A percentile compares a stretch with the other conserved stretches of the same genome.
Conservation (phyloP, 1,284 basidiomycete genomes). For the Erythrobasidium hasegawianum region DNA sequence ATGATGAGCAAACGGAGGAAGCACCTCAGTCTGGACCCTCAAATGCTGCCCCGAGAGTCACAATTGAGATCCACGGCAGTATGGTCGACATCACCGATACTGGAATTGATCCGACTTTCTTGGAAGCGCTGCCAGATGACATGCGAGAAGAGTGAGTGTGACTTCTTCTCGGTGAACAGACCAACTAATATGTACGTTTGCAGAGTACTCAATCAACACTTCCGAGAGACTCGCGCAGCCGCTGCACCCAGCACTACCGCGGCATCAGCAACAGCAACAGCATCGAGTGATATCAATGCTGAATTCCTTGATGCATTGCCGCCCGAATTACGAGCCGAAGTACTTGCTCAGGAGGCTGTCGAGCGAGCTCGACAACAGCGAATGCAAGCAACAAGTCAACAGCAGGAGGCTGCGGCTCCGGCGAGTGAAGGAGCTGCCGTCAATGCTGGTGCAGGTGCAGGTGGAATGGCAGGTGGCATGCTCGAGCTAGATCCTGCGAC, state of each 20-base stretch:
- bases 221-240: conserved; percentile 76
- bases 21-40: neutral
- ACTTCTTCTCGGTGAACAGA: too few relatives aligned
- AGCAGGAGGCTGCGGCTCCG: conserved; percentile 51
- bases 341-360: conserved; percentile 86
- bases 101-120: conserved; percentile 95
- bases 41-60: conserved; percentile 56
- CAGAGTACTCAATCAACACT: conserved; percentile 85
- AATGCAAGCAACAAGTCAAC: conserved; percentile 23
- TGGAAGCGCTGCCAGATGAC: conserved; percentile 95
- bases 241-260: conserved; percentile 60
- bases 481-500: conserved; percentile 77
- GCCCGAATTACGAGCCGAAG: conserved; percentile 91
- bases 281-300: conserved; percentile 76
- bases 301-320: conserved; percentile 97
- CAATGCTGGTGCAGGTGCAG: conserved; percentile 45
- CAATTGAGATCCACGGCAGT: conserved; percentile 83
- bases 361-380: conserved; percentile 65
- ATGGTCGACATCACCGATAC: conserved; percentile 98
- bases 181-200: too few relatives aligned
- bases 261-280: conserved; percentile 9
- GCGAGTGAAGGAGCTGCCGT: conserved; percentile 45
- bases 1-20: too few relatives aligned
- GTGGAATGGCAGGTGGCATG: conserved; percentile 49
- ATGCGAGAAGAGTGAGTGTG: conserved; percentile 84